Conservation (phyloP, 495 filamentous ascomycete species). For the Xylaria longipes region DNA sequence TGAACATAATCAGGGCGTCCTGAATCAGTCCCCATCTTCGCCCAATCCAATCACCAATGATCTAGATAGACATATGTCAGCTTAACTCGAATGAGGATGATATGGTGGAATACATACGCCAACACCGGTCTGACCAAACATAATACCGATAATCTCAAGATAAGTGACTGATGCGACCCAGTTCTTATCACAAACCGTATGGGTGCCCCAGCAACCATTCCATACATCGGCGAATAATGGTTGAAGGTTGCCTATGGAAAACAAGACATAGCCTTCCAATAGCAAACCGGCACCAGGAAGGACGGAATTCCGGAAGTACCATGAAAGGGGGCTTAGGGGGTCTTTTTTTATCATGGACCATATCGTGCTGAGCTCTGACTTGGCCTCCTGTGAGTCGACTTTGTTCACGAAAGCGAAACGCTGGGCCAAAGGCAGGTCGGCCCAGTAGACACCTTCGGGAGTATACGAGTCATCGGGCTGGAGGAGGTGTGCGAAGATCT, state of each 20-base stretch:
- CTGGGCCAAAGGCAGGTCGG: constrained; percentile 72
- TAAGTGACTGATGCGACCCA: constrained; percentile 84
- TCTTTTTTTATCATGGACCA: constrained; percentile 81
- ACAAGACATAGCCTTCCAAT: constrained; percentile 91
- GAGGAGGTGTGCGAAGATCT: constrained; percentile 75
- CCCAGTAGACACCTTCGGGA: constrained; percentile 84
- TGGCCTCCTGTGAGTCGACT: constrained; percentile 69
- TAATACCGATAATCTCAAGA: constrained; percentile 87
- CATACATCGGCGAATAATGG: constrained; percentile 76
- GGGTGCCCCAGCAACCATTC: constrained; percentile 72
- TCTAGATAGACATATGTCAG: constrained; percentile 25
- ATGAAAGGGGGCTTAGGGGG: constrained; percentile 77
- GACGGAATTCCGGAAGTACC: constrained; percentile 86
- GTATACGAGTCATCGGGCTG: constrained; percentile 85
- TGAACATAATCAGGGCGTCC: constrained; percentile 90
- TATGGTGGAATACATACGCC: constrained; percentile 58
- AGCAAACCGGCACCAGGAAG: constrained; percentile 87
- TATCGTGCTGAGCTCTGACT: constrained; percentile 67
- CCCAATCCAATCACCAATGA: constrained; percentile 71
- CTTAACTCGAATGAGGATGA: constrained; percentile 41
- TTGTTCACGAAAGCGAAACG: constrained; percentile 74
- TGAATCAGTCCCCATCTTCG: constrained; percentile 92
- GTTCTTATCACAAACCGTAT: constrained; percentile 65
- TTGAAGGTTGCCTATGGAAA: constrained; percentile 89
- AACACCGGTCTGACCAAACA: constrained; percentile 80